Percentiles rank a stretch among this genome's conserved stretches.
These are phyloP conservation scores for Rhodocollybia butyracea DNA, from an alignment of 768 basidiomycete species.

Conservation along the genomic window DNA sequence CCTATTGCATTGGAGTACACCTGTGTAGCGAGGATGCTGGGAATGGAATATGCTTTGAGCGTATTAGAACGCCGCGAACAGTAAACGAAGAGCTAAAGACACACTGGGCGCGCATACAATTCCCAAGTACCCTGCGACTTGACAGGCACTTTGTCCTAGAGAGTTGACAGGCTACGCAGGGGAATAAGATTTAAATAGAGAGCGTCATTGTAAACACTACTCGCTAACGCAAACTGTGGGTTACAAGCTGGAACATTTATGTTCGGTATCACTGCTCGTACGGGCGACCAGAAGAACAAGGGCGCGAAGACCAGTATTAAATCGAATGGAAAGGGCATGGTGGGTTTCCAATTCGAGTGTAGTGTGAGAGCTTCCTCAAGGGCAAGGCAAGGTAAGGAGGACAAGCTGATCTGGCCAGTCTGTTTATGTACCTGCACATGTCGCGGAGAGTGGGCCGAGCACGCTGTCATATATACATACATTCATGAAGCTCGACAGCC, in stretches of 20 bases:
- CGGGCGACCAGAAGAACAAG: neutral
- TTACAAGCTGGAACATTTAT: slow-evolving; percentile 1
- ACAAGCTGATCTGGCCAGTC: too few species aligned
- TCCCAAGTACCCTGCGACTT: neutral
- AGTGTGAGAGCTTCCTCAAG: too few species aligned
- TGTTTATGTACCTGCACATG: too few species aligned
- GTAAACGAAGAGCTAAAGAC: neutral
- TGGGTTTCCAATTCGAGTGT: neutral
- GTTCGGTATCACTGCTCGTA: neutral
- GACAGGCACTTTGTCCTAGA: neutral
- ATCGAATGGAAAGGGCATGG: neutral
- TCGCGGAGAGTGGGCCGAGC: too few species aligned
- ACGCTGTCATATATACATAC: too few species aligned
- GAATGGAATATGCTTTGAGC: neutral
- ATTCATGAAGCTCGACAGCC: too few species aligned
- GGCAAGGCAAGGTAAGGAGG: too few species aligned
- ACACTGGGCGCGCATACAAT: neutral
- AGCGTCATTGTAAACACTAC: neutral
- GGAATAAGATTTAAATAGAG: neutral
- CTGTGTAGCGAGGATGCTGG: neutral
- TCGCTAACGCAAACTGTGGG: neutral
- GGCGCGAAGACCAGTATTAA: neutral
- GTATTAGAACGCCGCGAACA: neutral
- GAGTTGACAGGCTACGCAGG: neutral
- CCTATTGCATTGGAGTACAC: neutral